These are phyloP conservation scores for Neurospora sp. DNA, from an alignment of 2,329 filamentous ascomycete species.

Conservation along the genomic window DNA sequence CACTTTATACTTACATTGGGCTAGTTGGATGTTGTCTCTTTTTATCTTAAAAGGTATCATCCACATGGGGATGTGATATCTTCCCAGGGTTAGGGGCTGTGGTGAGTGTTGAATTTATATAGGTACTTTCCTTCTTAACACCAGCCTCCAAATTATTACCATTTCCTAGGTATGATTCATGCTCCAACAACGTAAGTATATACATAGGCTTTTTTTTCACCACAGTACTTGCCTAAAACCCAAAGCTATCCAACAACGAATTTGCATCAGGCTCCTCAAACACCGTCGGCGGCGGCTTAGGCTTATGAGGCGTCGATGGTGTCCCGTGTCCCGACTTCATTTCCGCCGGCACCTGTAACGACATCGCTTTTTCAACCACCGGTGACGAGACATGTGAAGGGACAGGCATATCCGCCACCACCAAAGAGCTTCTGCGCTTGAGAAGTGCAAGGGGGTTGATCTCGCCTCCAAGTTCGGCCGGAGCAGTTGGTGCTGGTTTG, in stretches of 20 bases:
- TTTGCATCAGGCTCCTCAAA: slow-evolving; percentile 91
- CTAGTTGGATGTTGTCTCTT: not conserved
- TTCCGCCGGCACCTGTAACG: slow-evolving; percentile 27
- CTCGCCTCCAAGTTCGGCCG: slow-evolving; percentile 33
- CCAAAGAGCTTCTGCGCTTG: slow-evolving; percentile 62
- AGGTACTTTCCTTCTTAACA: not conserved
- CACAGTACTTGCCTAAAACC: slow-evolving; percentile 49
- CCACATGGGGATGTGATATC: not conserved
- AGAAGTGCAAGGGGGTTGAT: slow-evolving; percentile 60
- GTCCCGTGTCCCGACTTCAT: slow-evolving; percentile 29
- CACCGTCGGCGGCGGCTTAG: slow-evolving; percentile 57
- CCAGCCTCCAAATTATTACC: not conserved
- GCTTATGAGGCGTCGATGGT: slow-evolving; percentile 8
- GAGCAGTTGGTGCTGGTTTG: slow-evolving; percentile 28
- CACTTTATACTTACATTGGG: not conserved
- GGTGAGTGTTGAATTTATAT: not conserved
- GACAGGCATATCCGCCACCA: slow-evolving; percentile 63
- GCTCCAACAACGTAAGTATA: not conserved
- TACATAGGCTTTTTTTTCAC: not conserved
- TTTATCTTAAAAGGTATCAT: not conserved
- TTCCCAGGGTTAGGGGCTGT: not conserved
- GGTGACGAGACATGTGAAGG: slow-evolving; percentile 22
- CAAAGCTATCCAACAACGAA: slow-evolving; percentile 85
- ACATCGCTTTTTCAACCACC: not conserved
- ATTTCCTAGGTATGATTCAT: not conserved